Evolutionary conservation across 768 basidiomycete species (phyloP), one percentile per base, ranked within the genome.

Genomic region (Rhodosporidiobolus odoratus): DNA sequence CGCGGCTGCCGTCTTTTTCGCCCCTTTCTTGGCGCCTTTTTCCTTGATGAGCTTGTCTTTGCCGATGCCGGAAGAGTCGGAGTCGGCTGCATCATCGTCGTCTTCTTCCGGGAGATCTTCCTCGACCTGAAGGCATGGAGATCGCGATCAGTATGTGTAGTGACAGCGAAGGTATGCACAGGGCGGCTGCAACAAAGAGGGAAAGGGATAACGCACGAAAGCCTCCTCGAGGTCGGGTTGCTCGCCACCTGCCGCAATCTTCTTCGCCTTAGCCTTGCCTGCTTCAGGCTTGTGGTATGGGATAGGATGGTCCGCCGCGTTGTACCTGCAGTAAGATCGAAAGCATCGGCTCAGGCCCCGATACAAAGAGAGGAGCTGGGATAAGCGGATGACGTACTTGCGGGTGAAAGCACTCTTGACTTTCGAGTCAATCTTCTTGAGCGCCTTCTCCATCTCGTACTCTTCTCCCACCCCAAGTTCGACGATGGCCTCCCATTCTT

Each of bases 401-500:
- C 82, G 85, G 2, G 96, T 98, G 71, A 99, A 87, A 0, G 89
- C 82, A 0, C 89, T 80, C 82, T 99, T 99, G 54, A 89, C 88
- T 0, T 88, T 85, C 0, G 88, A 76, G 0, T 90, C 81, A 38
- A 99, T 91, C 80, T 89, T 89, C 83, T 95, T 96, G 76, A 90
- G 80, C 17, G 95, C 84, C 2, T 81, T 10, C 0, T 89, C 89
- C 58, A 91, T 90, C 67, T 85, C 86, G 77, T 87, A 84, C 19
- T 62, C 74, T 10, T 88, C 84, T 66, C 86, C 96, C 13, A 99
- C 85, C 1, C 95, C 96, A 15, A 99, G 84, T 78, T 98, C 95
- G 62, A 98, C 85, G 62, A 98, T 83, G 16, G 92, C 88, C 76
- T 99, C 96, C 95, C 94, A 98, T 77, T 98, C 95, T 37, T 98